Evolutionary conservation across 768 basidiomycete species (phyloP), one percentile per base, ranked within the genome.

Genomic region (Grammothele lineata): DNA sequence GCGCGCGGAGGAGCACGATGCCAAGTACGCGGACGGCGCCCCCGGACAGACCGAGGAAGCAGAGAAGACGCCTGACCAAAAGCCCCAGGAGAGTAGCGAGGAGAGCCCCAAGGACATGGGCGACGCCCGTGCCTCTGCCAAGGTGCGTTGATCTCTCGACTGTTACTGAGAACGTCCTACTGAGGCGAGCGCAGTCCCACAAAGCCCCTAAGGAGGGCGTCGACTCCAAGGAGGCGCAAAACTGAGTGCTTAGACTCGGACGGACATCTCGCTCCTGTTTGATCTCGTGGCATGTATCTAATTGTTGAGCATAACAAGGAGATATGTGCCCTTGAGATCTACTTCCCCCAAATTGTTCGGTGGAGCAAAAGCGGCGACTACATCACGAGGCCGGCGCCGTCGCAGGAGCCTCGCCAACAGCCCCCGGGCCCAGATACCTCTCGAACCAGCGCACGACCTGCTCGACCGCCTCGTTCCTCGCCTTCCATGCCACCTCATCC

Each of bases 31-130:
- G 6, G 38, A 47, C 19, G 57, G 53, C 44, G 50, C 56, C 12
- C 55, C 57, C 11, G 57, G 53, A 34, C 54, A 58, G 50, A 55
- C 52, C 11, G 48, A 50, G 21, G 51, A 57, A 48, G 45, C 56
- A 27, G 59, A 62, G 56, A 48, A 37, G 3, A 37, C 50, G 30
- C 51, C 41, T 5, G 59, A 62, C 23, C 59, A 58, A 45, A 50
- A 51, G 44, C 21, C 49, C 40, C 60, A 60, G 42, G 37, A 37
- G 23, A 50, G 56, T 3, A 43, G 41, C 17, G 57, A 55, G 26
- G 22, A 26, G 3, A 37, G 42, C 19, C 60, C 60, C 15, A 52
- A 55, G 23, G 38, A 57, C 42, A 17, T 54, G 34, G 43, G 52
- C 45, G 43, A 59, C 23, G 53, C 57, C 19, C 47, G 54, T 21